Base-by-base conservation (phyloP, 2,329 filamentous ascomycete species). In the Pezicula neosporulosa region DNA sequence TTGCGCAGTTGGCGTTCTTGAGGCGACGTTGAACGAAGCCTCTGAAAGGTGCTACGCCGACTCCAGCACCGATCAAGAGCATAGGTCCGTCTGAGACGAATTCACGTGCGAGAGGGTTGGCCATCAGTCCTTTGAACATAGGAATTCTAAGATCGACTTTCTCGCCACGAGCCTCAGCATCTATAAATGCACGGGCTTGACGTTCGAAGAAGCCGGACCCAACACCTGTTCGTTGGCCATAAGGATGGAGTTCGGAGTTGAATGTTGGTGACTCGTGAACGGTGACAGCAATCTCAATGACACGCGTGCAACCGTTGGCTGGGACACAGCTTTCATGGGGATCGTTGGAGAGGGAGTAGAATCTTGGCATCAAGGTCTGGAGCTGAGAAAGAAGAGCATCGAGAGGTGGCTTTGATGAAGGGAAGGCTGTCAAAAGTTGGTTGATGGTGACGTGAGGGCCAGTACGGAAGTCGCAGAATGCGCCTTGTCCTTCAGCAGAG, bases 121-220 rank as follows among this genome's bases (percentile, higher is more conserved):
- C 86, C 94, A 99, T 99, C 41, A 99, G 77, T 1, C 94, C 94
- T 65, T 96, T 91, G 81, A 99, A 99, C 90, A 99, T 97, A 62
- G 94, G 94, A 5, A 97, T 77, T 60, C 89, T 85, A 15, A 97
- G 66, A 59, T 90, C 81, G 3, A 72, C 77, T 45, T 72, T 67
- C 49, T 80, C 75, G 44, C 86, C 87, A 2, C 77, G 72, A 33
- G 77, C 72, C 66, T 90, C 83, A 1, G 87, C 84, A 13, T 81
- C 78, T 60, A 93, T 79, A 66, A 89, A 88, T 58, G 80, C 78
- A 37, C 79, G 78, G 0, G 94, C 92, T 63, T 95, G 81, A 30
- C 90, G 85, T 71, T 97, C 92, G 63, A 99, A 87, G 74, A 92
- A 97, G 15, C 94, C 94, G 15, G 91, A 96, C 44, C 92, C 90